phyloP scores from a whole-genome alignment of 1,284 basidiomycete species.

The Cryptococcus deneoformans region DNA sequence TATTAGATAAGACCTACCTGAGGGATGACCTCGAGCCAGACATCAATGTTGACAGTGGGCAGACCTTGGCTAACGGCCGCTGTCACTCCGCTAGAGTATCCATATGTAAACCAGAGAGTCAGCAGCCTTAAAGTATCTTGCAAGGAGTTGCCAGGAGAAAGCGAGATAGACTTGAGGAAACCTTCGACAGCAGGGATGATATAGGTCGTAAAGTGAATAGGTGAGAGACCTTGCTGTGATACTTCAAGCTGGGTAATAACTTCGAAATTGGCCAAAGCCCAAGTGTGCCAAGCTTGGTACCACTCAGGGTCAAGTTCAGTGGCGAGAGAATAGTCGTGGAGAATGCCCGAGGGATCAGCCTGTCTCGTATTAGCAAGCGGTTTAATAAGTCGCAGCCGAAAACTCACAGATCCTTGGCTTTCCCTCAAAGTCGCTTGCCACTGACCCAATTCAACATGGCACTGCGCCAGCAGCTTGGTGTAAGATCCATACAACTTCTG shows the following conservation, averaged over 20 bases:
- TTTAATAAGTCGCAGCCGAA: not conserved
- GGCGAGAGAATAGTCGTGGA: conserved; percentile 80
- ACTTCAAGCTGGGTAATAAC: conserved; percentile 81
- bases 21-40: conserved; percentile 98
- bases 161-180: conserved; percentile 92
- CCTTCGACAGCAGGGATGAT: conserved; percentile 96
- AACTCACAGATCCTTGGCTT: conserved; percentile 69
- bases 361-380: conserved; percentile 34
- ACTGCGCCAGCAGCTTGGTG: conserved; percentile 86
- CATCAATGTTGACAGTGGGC: conserved; percentile 88
- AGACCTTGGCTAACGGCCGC: conserved; percentile 88
- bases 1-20: conserved; percentile 58
- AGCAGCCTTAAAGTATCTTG: conserved; percentile 93
- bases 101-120: conserved; percentile 99
- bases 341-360: conserved; percentile 75
- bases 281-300: conserved; percentile 99
- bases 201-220: conserved; percentile 72
- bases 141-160: conserved; percentile 85
- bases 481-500: conserved; percentile 66
- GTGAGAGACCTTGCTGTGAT: conserved; percentile 67
- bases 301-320: conserved; percentile 90
- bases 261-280: conserved; percentile 96
- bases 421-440: conserved; percentile 80
- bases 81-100: conserved; percentile 85
- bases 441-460: conserved; percentile 94